These are phyloP conservation scores for Barnettozyma salicaria DNA, from an alignment of 805 yeast genomes.

Conservation along the genomic window DNA sequence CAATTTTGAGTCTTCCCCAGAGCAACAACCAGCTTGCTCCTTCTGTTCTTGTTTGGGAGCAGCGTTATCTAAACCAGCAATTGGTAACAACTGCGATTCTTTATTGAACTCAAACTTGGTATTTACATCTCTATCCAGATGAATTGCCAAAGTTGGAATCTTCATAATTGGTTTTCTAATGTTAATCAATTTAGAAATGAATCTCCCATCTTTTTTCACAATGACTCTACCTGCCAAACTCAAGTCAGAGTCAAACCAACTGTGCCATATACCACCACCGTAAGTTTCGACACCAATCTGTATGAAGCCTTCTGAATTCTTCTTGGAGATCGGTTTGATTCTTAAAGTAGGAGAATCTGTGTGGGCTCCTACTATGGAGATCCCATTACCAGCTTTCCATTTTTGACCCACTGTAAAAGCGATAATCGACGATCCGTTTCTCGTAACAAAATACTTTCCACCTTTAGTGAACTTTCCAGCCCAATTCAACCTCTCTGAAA, in stretches of 20 bases:
- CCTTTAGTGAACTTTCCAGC: slow-evolving; percentile 43
- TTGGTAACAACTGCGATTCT: slow-evolving; percentile 81
- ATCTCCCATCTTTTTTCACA: slow-evolving; percentile 46
- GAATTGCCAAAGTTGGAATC: slow-evolving; percentile 94
- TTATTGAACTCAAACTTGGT: slow-evolving; percentile 81
- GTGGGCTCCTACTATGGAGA: slow-evolving; percentile 91
- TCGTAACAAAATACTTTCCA: slow-evolving; percentile 76
- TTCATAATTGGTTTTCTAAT: slow-evolving; percentile 79
- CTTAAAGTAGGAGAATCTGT: slow-evolving; percentile 90
- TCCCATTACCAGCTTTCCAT: slow-evolving; percentile 71
- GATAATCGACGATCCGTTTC: slow-evolving; percentile 83
- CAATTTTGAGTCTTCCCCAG: slow-evolving; percentile 43
- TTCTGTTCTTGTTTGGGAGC: slow-evolving; percentile 16
- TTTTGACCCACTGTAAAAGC: slow-evolving; percentile 78
- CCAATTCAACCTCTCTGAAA: slow-evolving; percentile 74
- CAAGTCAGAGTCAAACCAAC: slow-evolving; percentile 95
- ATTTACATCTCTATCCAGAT: slow-evolving; percentile 71
- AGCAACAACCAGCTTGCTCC: slow-evolving; percentile 36
- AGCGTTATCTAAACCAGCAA: slow-evolving; percentile 60
- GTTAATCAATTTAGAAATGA: slow-evolving; percentile 65
- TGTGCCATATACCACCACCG: slow-evolving; percentile 95
- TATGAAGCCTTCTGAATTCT: slow-evolving; percentile 62
- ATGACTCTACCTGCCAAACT: slow-evolving; percentile 89
- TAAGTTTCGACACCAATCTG: slow-evolving; percentile 92
- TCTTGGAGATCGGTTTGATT: slow-evolving; percentile 80